Conservation (phyloP, 2,329 filamentous ascomycete species). For the Phyllosticta citribraziliensis region DNA sequence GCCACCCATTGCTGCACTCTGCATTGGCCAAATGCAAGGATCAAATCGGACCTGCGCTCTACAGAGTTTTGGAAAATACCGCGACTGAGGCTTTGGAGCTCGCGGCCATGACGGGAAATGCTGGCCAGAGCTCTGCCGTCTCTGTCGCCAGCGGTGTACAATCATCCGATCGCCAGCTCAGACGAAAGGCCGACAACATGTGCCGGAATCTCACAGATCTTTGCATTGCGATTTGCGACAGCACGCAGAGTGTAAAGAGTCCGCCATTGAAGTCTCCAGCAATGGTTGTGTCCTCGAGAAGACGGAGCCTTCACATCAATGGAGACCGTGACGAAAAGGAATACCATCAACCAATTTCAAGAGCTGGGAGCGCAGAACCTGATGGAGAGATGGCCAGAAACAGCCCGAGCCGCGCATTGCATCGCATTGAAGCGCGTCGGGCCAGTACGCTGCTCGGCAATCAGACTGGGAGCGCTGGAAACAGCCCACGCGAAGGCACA, state of each 20-base stretch:
- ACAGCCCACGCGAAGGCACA: slow-evolving; percentile 21
- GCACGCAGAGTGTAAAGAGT: slow-evolving; percentile 15
- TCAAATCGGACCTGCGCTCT: slow-evolving; percentile 61
- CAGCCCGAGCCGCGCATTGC: slow-evolving; percentile 28
- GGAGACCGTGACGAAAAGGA: slow-evolving; percentile 5
- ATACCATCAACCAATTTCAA: background rate
- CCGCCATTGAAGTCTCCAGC: slow-evolving; percentile 1
- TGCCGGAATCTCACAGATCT: slow-evolving; percentile 89
- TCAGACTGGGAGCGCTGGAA: slow-evolving; percentile 12
- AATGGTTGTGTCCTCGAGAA: slow-evolving; percentile 1
- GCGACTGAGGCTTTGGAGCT: slow-evolving; percentile 73
- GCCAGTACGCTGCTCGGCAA: slow-evolving; percentile 23
- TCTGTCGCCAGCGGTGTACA: slow-evolving; percentile 51
- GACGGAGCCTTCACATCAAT: slow-evolving; percentile 5
- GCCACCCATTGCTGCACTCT: slow-evolving; percentile 67
- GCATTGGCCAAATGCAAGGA: slow-evolving; percentile 70
- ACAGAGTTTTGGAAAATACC: slow-evolving; percentile 67
- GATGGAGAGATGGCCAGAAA: slow-evolving; percentile 21
- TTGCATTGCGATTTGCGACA: slow-evolving; percentile 61
- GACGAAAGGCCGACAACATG: slow-evolving; percentile 84
- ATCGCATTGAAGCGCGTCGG: slow-evolving; percentile 37
- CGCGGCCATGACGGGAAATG: slow-evolving; percentile 63
- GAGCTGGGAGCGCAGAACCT: slow-evolving; percentile 24
- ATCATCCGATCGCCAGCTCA: slow-evolving; percentile 69
- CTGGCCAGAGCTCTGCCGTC: slow-evolving; percentile 50